Evolutionary conservation across 108 stramenopile species (phyloP), one percentile per base, ranked within the genome.

Genomic region (Aurantiochytrium sp.): DNA sequence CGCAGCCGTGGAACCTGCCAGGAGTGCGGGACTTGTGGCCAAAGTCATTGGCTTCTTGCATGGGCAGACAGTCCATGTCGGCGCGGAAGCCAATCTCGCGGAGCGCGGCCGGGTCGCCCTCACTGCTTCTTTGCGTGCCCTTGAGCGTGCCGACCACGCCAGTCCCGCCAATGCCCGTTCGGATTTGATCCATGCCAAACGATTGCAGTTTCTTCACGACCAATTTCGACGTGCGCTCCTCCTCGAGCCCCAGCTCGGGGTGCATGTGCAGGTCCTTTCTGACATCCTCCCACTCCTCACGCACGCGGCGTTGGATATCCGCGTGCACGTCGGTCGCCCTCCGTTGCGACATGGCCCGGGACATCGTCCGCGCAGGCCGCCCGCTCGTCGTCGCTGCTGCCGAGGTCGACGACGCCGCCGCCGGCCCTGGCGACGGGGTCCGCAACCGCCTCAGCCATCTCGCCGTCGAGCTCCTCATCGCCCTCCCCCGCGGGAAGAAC

Each of bases 61-160:
- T 96, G 21, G 98, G 96, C 72, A 98, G 73, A 3, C 96, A 97
- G 91, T 98, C 98, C 95, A 98, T 98, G 92, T 98, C 98, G 14
- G 98, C 96, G 28, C 98, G 92, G 5, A 98, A 45, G n/a, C 87
- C 90, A 25, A 90, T 90, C 28, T 72, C 43, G 2, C 28, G 89
- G 51, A 19, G 25, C 35, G 49, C 51, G 8, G 64, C 64, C 35
- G 64, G 64, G 4, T 88, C 59, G 58, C 23, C 58, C 42, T 58
- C 58, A 8, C 44, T 43, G 58, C 23, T 10, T 25, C 60, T 10
- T 18, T 43, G 35, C 58, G 88, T 58, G n/a, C 90, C 90, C 4
- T 58, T 28, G 44, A 90, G 58, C 64, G 88, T 44, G 42, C 29
- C 90, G 35, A 90, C 88, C 19, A 90, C 60, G 19, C 90, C 90